Evolutionary conservation across 2,329 filamentous ascomycete species (phyloP).

Genomic region (Fusarium multiceps): DNA sequence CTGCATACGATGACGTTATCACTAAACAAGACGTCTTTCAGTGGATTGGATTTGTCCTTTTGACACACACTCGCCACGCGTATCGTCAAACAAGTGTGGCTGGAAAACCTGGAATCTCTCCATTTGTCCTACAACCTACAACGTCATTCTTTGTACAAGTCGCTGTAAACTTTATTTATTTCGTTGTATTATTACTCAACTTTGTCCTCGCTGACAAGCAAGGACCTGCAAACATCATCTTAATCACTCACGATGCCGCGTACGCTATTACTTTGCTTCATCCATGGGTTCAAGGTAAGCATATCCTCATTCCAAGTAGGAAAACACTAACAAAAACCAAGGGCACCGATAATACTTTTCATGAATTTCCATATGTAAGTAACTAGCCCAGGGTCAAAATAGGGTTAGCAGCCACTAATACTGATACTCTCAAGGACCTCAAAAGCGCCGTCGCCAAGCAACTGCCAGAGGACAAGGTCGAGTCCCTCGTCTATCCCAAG

Average conservation of each 20-base stretch:
- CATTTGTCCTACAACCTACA: conserved; percentile 11
- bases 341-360: conserved; percentile 77
- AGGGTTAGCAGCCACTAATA: neutral
- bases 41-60: conserved; percentile 25
- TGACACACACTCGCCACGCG: conserved; percentile 35
- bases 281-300: conserved; percentile 75
- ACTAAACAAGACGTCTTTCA: neutral
- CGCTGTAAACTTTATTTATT: conserved; percentile 16
- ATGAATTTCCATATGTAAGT: conserved; percentile 67
- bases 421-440: conserved; percentile 59
- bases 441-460: conserved; percentile 67
- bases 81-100: conserved; percentile 32
- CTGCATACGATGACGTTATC: conserved; percentile 37
- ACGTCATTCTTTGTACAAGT: conserved; percentile 36
- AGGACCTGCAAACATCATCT: neutral
- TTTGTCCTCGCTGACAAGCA: neutral
- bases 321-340: conserved; percentile 43
- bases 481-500: conserved; percentile 74
- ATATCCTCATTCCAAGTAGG: accelerated
- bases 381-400: too few relatives aligned
- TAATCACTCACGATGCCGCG: conserved; percentile 52
- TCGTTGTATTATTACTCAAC: conserved; percentile 10
- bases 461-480: conserved; percentile 69
- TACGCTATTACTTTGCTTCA: conserved; percentile 76
- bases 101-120: conserved; percentile 41